These are phyloP conservation scores for Daedalea quercina DNA, from an alignment of 768 basidiomycete genomes.

Conservation along the genomic window DNA sequence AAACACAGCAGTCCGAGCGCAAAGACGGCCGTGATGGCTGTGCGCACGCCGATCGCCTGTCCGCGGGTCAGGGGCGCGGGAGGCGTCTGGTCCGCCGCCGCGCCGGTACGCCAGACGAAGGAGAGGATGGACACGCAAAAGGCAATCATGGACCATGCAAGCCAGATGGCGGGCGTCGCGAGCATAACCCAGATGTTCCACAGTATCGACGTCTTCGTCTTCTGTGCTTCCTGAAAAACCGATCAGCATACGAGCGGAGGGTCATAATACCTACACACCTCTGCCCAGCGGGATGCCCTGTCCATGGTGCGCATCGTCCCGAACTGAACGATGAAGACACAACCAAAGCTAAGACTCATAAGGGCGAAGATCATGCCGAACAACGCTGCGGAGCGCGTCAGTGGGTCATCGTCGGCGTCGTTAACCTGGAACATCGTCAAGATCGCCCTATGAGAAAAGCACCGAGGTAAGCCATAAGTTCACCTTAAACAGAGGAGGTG, in stretches of 20 bases:
- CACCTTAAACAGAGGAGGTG: neutral
- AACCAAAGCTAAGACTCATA: constrained; percentile 69
- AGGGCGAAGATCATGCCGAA: constrained; percentile 60
- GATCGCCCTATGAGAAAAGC: constrained; percentile 39
- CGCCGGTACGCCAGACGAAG: constrained; percentile 62
- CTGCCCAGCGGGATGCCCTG: constrained; percentile 66
- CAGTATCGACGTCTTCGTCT: constrained; percentile 36
- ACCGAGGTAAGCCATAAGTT: neutral
- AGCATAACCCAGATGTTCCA: constrained; percentile 72
- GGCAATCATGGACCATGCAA: constrained; percentile 68
- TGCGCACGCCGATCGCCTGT: constrained; percentile 44
- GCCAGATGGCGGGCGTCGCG: constrained; percentile 63
- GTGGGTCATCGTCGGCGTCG: constrained; percentile 46
- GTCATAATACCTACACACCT: constrained; percentile 31
- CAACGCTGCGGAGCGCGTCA: constrained; percentile 56
- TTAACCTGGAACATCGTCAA: constrained; percentile 58
- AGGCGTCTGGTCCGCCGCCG: constrained; percentile 29
- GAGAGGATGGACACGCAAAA: constrained; percentile 58
- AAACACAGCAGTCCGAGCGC: constrained; percentile 57
- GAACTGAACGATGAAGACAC: constrained; percentile 68
- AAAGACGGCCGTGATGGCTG: constrained; percentile 48
- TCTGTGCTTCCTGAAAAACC: constrained; percentile 47
- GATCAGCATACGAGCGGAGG: neutral
- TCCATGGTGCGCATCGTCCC: constrained; percentile 68
- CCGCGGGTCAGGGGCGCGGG: constrained; percentile 27